Base-by-base conservation (phyloP, 176 grass and related monocot species). In the Aechmea fasciata region DNA sequence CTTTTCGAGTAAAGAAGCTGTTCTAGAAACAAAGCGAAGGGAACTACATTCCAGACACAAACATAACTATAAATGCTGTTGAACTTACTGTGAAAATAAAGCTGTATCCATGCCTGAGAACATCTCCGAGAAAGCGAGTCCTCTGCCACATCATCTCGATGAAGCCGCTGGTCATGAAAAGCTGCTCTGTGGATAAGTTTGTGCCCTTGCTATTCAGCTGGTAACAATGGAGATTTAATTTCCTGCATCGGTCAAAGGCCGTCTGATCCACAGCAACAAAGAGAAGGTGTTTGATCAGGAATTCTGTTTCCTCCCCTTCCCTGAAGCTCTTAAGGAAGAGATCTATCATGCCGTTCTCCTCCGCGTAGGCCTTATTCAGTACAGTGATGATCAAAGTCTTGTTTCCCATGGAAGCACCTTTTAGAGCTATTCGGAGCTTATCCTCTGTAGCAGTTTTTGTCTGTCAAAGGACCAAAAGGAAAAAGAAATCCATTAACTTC, bases 41-140 rank as follows among this genome's bases (percentile, higher is more conserved):
- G 33, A 41, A 41, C 33, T 41, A 41, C 33, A 41, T 41, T 41
- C 33, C 33, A 1, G 33, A 41, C 6, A 41, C 33, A 41, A 41
- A 41, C 33, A 41, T 41, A 41, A 41, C 33, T 41, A 41, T 41
- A 41, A 41, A 41, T 41, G 33, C 6, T 61, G 55, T 19, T 61
- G 15, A 15, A 18, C 20, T 11, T 77, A 87, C 89, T 19, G 80
- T 85, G 80, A 91, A 96, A 47, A 96, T 63, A 76, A 96, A 91
- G 81, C 67, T 91, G 82, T 82, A 91, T 54, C 91, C 91, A 64
- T 82, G 87, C 68, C 85, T 80, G 1, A 96, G 82, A 29, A 96
- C 83, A 5, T 57, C 23, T 10, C 83, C 49, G 26, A 91, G 81
- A 71, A 96, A 75, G 7, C 73, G 72, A 12, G 87, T 80, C 41